Evolutionary conservation across 2,329 filamentous ascomycete genomes (phyloP).

Genomic region (Diaporthe citriasiana): DNA sequence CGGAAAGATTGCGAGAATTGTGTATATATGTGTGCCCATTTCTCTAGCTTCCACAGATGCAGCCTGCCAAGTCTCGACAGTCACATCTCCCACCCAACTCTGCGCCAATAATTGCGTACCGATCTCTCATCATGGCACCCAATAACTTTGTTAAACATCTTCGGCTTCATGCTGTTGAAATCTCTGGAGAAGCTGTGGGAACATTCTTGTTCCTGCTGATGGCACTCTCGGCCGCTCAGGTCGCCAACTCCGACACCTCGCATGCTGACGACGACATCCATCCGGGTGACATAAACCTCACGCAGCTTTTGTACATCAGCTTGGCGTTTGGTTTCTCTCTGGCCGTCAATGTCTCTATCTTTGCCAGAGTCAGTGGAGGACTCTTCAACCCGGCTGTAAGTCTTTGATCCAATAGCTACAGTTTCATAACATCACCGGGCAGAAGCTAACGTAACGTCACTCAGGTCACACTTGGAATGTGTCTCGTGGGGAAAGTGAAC

Average conservation of each 20-base stretch:
- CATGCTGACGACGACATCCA: conserved; percentile 30
- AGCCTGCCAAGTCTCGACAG: background rate
- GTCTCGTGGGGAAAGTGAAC: conserved; percentile 59
- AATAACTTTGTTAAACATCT: conserved; percentile 33
- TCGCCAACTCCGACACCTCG: conserved; percentile 45
- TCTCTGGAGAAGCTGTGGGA: conserved; percentile 40
- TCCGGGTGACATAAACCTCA: conserved; percentile 42
- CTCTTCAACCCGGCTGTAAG: conserved; percentile 43
- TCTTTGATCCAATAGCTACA: background rate
- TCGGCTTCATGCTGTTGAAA: conserved; percentile 37
- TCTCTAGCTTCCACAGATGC: background rate
- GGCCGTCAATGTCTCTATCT: conserved; percentile 41
- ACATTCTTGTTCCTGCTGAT: conserved; percentile 43
- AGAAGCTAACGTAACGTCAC: background rate
- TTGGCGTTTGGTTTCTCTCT: conserved; percentile 40
- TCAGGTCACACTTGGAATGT: conserved; percentile 59
- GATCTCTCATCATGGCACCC: conserved; percentile 13
- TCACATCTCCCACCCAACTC: background rate
- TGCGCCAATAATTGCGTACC: background rate
- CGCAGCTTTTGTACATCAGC: conserved; percentile 48
- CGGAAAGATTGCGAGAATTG: background rate
- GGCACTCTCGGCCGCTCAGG: conserved; percentile 44
- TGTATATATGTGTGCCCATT: background rate
- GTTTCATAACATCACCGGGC: background rate
- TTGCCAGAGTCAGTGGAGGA: conserved; percentile 39